Evolutionary conservation across 2,329 filamentous ascomycete genomes (phyloP).

Genomic region (Knufia fluminis): DNA sequence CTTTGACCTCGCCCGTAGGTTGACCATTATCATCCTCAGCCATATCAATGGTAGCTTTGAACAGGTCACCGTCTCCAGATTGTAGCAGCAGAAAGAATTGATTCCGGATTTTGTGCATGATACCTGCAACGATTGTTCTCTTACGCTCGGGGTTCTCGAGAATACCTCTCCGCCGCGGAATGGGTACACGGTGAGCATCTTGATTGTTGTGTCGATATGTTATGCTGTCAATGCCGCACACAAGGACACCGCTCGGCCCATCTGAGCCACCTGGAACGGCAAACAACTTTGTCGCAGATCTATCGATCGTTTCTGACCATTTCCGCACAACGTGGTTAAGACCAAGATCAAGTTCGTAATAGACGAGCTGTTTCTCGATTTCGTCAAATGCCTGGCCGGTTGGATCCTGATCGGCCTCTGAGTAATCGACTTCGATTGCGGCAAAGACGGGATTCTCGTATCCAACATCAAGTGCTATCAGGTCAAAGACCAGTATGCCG

Average conservation of each 20-base stretch:
- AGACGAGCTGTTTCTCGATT: constrained; percentile 82
- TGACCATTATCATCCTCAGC: constrained; percentile 69
- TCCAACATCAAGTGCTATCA: constrained; percentile 84
- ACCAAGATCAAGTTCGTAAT: constrained; percentile 94
- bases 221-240: constrained; percentile 88
- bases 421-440: constrained; percentile 86
- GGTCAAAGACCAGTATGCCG: constrained; percentile 77
- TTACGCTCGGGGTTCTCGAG: constrained; percentile 90
- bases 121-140: constrained; percentile 74
- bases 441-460: constrained; percentile 98
- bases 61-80: constrained; percentile 94
- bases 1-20: constrained; percentile 68
- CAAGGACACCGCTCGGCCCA: constrained; percentile 86
- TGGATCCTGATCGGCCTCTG: constrained; percentile 81
- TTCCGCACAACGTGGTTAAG: constrained; percentile 94
- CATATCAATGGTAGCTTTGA: constrained; percentile 93
- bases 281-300: constrained; percentile 80
- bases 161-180: constrained; percentile 75
- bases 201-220: constrained; percentile 97
- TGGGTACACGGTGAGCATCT: constrained; percentile 75
- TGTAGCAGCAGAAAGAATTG: constrained; percentile 97
- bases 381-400: constrained; percentile 73
- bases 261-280: constrained; percentile 91
- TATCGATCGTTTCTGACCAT: constrained; percentile 90
- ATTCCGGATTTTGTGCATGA: constrained; percentile 96